phyloP scores from a whole-genome alignment of 2,329 filamentous ascomycete species.

The Fonsecaea multimorphosa region DNA sequence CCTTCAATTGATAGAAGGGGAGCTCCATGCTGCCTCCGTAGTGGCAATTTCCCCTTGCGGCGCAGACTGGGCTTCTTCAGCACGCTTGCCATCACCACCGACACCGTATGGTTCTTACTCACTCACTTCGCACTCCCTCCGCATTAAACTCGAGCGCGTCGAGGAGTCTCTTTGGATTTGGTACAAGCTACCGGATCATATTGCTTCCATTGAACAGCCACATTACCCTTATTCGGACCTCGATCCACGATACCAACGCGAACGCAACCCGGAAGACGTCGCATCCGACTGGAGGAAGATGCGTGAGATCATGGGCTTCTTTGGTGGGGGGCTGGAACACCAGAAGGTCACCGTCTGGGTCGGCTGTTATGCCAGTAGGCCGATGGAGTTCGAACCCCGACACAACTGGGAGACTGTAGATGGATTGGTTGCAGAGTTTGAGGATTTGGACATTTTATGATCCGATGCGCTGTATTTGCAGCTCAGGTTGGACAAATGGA shows the following conservation, averaged over 20 bases:
- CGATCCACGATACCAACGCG: conserved; percentile 5
- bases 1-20: conserved; percentile 62
- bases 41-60: conserved; percentile 61
- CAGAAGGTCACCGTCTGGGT: conserved; percentile 62
- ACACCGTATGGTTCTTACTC: conserved; percentile 31
- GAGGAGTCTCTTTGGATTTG: conserved; percentile 64
- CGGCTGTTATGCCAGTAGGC: conserved; percentile 64
- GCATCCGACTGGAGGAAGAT: conserved; percentile 62
- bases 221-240: conserved; percentile 25
- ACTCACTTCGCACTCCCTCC: conserved; percentile 44
- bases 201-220: conserved; percentile 11
- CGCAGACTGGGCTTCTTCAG: conserved; percentile 59
- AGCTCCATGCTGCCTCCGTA: conserved; percentile 62
- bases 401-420: conserved; percentile 43
- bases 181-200: conserved; percentile 55
- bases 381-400: conserved; percentile 46
- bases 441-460: conserved; percentile 58
- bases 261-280: conserved; percentile 48
- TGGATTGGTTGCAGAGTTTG: conserved; percentile 57
- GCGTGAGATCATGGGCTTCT: conserved; percentile 67
- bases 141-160: conserved; percentile 64
- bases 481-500: neutral
- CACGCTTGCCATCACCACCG: conserved; percentile 27
- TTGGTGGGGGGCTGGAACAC: conserved; percentile 62
- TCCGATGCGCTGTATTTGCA: conserved; percentile 6